phyloP scores from a whole-genome alignment of 176 grass and related monocot species.

The Alopecurus myosuroides region DNA sequence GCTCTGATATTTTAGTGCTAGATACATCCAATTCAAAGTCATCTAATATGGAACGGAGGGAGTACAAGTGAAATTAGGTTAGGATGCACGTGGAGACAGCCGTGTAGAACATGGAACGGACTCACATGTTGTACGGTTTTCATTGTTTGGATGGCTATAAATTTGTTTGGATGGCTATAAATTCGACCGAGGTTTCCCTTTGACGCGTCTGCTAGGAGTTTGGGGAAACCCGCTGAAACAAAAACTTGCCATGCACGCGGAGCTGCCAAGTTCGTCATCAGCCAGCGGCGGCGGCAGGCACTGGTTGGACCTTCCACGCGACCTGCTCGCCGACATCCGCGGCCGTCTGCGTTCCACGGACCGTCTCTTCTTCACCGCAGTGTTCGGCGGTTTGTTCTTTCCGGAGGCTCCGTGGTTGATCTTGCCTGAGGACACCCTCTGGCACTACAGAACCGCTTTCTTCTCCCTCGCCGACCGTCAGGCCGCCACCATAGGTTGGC shows the following conservation, averaged over 20 bases:
- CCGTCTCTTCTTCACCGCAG: neutral
- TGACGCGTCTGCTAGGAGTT: too few species aligned
- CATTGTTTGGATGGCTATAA: too few species aligned
- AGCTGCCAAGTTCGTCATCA: neutral
- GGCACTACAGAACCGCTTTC: neutral
- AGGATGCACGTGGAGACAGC: too few species aligned
- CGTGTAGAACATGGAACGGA: too few species aligned
- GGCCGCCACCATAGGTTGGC: neutral
- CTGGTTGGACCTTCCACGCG: neutral
- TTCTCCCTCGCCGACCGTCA: neutral
- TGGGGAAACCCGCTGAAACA: neutral
- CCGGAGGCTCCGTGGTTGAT: neutral
- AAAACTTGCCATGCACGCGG: neutral
- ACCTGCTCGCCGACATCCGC: neutral
- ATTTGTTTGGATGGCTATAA: too few species aligned
- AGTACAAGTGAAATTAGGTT: too few species aligned
- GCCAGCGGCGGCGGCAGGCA: too few species aligned
- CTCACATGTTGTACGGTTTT: too few species aligned
- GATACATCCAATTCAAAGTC: too few species aligned
- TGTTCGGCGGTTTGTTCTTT: neutral
- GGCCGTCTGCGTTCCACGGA: neutral
- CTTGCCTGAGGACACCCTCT: neutral
- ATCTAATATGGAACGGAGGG: too few species aligned
- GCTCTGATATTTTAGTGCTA: too few species aligned
- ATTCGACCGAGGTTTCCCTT: too few species aligned